phyloP scores from a whole-genome alignment of 768 basidiomycete species.

The Lactifluus pinguis region DNA sequence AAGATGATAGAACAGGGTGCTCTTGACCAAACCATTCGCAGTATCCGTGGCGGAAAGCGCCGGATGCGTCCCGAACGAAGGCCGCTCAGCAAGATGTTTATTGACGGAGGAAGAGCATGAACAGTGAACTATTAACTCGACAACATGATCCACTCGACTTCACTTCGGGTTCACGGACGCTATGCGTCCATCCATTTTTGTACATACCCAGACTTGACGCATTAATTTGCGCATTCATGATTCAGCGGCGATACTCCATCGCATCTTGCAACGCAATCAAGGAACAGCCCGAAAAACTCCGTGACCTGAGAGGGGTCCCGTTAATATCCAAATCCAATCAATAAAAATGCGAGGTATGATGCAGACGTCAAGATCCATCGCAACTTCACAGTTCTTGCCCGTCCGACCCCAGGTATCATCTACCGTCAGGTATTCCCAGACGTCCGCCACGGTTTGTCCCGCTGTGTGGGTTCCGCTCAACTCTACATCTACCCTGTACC shows the following conservation, averaged over 20 bases:
- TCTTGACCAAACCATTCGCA: constrained; percentile 78
- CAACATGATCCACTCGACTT: neutral
- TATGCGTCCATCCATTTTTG: neutral
- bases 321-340: neutral
- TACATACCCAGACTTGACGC: neutral
- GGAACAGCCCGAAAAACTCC: constrained; percentile 56
- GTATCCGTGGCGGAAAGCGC: constrained; percentile 58
- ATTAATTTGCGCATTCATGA: neutral
- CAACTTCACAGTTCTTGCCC: constrained; percentile 72
- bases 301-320: constrained; percentile 38
- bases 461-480: constrained; percentile 51
- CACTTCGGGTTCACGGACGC: neutral
- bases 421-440: constrained; percentile 52
- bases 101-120: constrained; percentile 44
- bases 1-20: constrained; percentile 66
- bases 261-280: constrained; percentile 48
- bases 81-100: constrained; percentile 71
- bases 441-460: constrained; percentile 76
- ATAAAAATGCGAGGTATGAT: neutral
- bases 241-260: constrained; percentile 59
- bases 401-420: constrained; percentile 62
- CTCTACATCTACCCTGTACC: constrained; percentile 83
- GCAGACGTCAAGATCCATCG: constrained; percentile 58
- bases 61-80: constrained; percentile 38
- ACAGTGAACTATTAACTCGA: constrained; percentile 20